Conservation (phyloP, 441 rosid species). For the Flueggea neowawraea region DNA sequence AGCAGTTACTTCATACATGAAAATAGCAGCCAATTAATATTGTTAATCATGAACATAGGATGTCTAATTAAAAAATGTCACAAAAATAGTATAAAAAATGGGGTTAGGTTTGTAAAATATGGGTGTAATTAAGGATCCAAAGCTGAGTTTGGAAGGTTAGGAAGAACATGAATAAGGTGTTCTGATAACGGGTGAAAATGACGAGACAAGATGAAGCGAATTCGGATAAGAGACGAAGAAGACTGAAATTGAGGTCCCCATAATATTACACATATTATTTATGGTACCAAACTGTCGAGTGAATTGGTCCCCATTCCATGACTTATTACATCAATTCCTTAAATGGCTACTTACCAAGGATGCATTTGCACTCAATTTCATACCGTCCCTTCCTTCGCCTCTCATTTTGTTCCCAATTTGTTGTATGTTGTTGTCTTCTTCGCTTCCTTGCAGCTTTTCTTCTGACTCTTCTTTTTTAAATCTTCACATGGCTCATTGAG, state of each 20-base stretch:
- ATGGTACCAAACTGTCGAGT: constrained; percentile 15
- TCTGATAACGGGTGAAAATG: constrained; percentile 42
- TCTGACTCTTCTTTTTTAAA: no score
- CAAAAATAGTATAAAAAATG: no score
- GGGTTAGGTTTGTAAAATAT: no score
- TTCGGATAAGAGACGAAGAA: constrained; percentile 37
- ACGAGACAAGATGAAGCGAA: constrained; percentile 24
- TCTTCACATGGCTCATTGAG: no score
- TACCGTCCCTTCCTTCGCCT: constrained; percentile 15
- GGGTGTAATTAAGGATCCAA: constrained; percentile 17
- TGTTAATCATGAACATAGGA: no score
- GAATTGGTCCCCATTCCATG: constrained; percentile 14
- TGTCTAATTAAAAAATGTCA: no score
- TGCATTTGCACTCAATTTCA: constrained; percentile 21
- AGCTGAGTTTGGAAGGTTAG: constrained; percentile 10
- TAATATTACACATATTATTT: constrained; percentile 1
- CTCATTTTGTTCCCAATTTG: neutral
- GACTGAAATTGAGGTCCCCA: constrained; percentile 17
- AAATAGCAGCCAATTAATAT: no score
- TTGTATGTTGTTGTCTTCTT: no score
- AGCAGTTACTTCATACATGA: no score
- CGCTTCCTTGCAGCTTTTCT: no score
- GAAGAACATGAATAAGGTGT: constrained; percentile 19
- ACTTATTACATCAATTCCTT: constrained; percentile 17
- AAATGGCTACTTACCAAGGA: constrained; percentile 27